Percentiles rank a stretch among this genome's conserved stretches.
These are phyloP conservation scores for Wickerhamiella qilinensis DNA, from an alignment of 805 yeast species.

Conservation along the genomic window DNA sequence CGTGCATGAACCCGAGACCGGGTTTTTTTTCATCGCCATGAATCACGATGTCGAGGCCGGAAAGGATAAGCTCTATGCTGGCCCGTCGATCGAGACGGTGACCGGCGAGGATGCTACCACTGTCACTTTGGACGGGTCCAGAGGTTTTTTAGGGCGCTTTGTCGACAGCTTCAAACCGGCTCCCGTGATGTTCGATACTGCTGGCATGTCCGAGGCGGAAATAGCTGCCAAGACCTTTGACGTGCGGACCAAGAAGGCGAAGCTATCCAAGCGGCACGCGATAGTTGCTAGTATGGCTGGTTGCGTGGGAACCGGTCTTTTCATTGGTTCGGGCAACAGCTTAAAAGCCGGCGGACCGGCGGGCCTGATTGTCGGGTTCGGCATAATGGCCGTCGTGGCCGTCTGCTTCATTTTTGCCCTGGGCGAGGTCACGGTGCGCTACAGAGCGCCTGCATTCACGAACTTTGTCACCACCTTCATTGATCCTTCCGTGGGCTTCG, in stretches of 20 bases:
- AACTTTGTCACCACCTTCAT: slow-evolving; percentile 39
- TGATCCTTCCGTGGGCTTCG: slow-evolving; percentile 49
- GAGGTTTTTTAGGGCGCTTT: slow-evolving; percentile 1
- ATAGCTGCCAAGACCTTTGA: slow-evolving; percentile 5
- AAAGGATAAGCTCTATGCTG: too few species aligned
- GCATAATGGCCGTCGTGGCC: slow-evolving; percentile 37
- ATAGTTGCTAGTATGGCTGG: slow-evolving; percentile 63
- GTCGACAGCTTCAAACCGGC: slow-evolving; percentile 12
- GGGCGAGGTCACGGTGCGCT: slow-evolving; percentile 53
- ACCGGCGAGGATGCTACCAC: too few species aligned
- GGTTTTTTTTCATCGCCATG: too few species aligned
- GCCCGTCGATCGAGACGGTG: too few species aligned
- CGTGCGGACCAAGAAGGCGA: slow-evolving; percentile 18
- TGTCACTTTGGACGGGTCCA: too few species aligned
- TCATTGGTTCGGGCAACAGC: slow-evolving; percentile 33
- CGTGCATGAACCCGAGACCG: too few species aligned
- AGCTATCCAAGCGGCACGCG: slow-evolving; percentile 21
- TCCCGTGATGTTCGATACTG: slow-evolving; percentile 9
- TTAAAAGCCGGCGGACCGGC: slow-evolving; percentile 34
- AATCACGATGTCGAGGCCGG: too few species aligned
- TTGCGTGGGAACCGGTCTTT: slow-evolving; percentile 60
- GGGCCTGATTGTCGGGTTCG: slow-evolving; percentile 32
- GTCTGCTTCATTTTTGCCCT: slow-evolving; percentile 43
- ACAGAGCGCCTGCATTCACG: slow-evolving; percentile 43
- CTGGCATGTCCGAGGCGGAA: slow-evolving; percentile 13